Evolutionary conservation across 768 basidiomycete species (phyloP).

Genomic region (Gymnopilus dilepis): DNA sequence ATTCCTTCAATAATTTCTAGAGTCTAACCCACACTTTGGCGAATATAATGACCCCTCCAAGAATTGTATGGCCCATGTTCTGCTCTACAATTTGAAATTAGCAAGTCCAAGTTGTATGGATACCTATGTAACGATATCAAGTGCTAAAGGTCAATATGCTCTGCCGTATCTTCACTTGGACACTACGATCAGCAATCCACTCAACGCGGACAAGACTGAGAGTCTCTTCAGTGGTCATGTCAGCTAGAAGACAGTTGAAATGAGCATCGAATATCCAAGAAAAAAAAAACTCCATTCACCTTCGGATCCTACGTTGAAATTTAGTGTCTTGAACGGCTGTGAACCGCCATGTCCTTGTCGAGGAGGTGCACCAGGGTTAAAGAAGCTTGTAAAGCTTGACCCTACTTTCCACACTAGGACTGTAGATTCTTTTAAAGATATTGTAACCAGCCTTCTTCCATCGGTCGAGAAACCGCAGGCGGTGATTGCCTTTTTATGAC

Average conservation of each 20-base stretch:
- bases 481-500: constrained; percentile 80
- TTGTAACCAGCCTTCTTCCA: constrained; percentile 85
- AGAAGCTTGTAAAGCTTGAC: constrained; percentile 85
- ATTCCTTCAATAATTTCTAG: too few relatives aligned
- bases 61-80: too few relatives aligned
- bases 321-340: constrained; percentile 86
- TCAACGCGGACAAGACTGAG: constrained; percentile 80
- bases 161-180: constrained; percentile 82
- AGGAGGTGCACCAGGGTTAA: constrained; percentile 90
- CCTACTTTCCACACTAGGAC: constrained; percentile 98
- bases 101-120: neutral
- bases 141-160: constrained; percentile 88
- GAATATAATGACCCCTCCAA: too few relatives aligned
- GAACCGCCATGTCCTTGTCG: constrained; percentile 84
- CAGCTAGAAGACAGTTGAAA: constrained; percentile 27
- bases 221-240: constrained; percentile 57
- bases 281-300: constrained; percentile 51
- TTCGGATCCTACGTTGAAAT: constrained; percentile 84
- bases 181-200: constrained; percentile 85
- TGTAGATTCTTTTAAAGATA: constrained; percentile 83
- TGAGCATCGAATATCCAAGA: neutral
- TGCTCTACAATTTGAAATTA: neutral
- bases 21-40: too few relatives aligned
- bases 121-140: neutral
- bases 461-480: constrained; percentile 95